Base-by-base conservation (phyloP, 495 filamentous ascomycete species). In the Penicilliopsis zonata region DNA sequence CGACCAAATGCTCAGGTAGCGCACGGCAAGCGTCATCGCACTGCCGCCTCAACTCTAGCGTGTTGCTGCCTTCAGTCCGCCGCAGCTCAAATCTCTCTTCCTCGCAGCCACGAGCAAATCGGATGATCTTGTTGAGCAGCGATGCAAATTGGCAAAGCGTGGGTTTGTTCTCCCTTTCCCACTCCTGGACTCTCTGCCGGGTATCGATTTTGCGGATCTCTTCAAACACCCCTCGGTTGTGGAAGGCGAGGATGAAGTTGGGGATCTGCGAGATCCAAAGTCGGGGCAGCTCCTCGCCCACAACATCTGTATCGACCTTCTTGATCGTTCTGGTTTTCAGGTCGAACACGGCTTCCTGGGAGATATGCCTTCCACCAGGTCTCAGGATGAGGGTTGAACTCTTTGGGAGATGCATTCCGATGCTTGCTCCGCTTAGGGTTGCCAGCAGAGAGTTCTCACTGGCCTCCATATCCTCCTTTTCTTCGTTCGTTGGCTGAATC, bases 201-300 rank as follows among this genome's bases (percentile, higher is more conserved):
- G 73, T 42, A 33, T 72, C 49, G 0, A 49, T 44, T 4, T 72
- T 44, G 21, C 57, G 29, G n/a, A 72, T 65, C 16, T 76, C 59
- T 1, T 60, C 17, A 44, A 82, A 84, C 1, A 43, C 31, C 0
- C 78, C 76, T 10, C 8, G 31, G 0, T 42, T 35, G 45, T 84
- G 77, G 34, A 68, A 75, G 5, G 69, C 76, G 0, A 78, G 49
- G 15, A 82, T 44, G 27, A 82, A 67, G 30, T 72, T 71, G 0
- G 74, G 71, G 29, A 74, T 70, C 33, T 79, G 78, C 1, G 57
- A 39, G 0, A 79, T 17, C 76, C 75, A 82, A 5, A 81, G 57
- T 1, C 72, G 57, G 3, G 68, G 63, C 9, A 75, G 41, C 23
- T 72, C 56, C 2, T 70, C 66, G 2, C 26, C 37, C 27, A 72